Conservation (phyloP, 2,329 filamentous ascomycete genomes). For the Beauveria sp. region DNA sequence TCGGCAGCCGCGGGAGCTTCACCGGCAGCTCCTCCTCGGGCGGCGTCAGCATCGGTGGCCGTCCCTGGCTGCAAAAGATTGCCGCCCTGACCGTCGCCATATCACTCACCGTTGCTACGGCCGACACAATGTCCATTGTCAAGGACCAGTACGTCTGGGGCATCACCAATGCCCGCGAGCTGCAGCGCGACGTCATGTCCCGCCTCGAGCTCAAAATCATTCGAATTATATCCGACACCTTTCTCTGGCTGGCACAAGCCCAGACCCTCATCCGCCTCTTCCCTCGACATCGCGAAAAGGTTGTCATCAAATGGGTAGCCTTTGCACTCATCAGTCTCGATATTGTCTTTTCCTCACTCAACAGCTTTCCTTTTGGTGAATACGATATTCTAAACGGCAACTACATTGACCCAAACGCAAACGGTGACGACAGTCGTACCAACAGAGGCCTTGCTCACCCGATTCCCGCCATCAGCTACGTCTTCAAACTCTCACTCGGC, state of each 20-base stretch:
- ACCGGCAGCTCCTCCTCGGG: conserved; percentile 73
- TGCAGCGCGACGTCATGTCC: conserved; percentile 74
- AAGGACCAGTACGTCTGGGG: conserved; percentile 72
- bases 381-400: conserved; percentile 43
- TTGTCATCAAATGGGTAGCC: conserved; percentile 97
- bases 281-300: conserved; percentile 91
- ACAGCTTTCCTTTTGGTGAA: conserved; percentile 63
- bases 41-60: conserved; percentile 77
- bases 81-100: conserved; percentile 67
- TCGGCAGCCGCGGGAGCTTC: conserved; percentile 76
- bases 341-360: conserved; percentile 82
- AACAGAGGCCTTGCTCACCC: conserved; percentile 63
- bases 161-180: conserved; percentile 66
- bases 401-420: conserved; percentile 16
- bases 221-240: conserved; percentile 88
- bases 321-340: conserved; percentile 90
- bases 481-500: conserved; percentile 81
- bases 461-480: conserved; percentile 81
- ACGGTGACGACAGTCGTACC: conserved; percentile 47
- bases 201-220: conserved; percentile 83
- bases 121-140: conserved; percentile 81
- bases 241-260: conserved; percentile 94
- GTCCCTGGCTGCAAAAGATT: conserved; percentile 88
- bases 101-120: conserved; percentile 87
- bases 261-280: conserved; percentile 95